Base-by-base conservation (phyloP, 1,139 yeast genomes). In the Diutina neorugosa region DNA sequence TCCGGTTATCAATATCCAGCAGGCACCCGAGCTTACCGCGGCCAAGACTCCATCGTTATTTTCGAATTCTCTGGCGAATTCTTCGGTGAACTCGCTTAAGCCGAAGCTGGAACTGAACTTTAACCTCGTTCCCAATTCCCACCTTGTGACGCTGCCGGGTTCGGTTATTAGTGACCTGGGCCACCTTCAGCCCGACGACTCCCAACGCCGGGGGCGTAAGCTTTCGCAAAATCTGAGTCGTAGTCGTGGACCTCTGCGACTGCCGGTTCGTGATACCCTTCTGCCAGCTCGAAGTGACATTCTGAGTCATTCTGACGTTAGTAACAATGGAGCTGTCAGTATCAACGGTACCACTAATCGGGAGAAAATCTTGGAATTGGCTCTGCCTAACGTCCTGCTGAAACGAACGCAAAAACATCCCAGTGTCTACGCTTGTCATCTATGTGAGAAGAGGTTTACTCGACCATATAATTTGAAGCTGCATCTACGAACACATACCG, bases 391-490 rank as follows among this genome's bases (percentile, higher is more conserved):
- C 44, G 76, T 70, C 55, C 63, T 69, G 7, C 72, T 78, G 46
- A 80, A 77, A 60, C 70, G 86, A 41, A 75, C 80, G 2, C 91
- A 86, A 60, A 86, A 85, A 60, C 86, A 85, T 62, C 93, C 95
- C 0, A 80, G 91, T 31, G 79, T 84, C 11, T 90, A 82, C 65
- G 86, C 88, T 0, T 93, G 98, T 66, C 83, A 84, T 56, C 67
- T 86, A 52, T 93, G 98, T 68, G 91, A 84, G 50, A 90, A 89
- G 66, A 71, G 84, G 52, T 93, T 93, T 65, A 90, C 98, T 2
- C 71, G 98, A 55, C 96, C 96, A 0, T 93, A 93, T 67, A 93
- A 93, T 64, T 72, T 93, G 61, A 87, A 93, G 61, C 88, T 96
- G 0, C 98, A 93, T 69, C 71, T 87, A 62, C 72, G 96, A 55